Conservation (phyloP, 352 stramenopile genomes). For the Paralagenidium karlingii region DNA sequence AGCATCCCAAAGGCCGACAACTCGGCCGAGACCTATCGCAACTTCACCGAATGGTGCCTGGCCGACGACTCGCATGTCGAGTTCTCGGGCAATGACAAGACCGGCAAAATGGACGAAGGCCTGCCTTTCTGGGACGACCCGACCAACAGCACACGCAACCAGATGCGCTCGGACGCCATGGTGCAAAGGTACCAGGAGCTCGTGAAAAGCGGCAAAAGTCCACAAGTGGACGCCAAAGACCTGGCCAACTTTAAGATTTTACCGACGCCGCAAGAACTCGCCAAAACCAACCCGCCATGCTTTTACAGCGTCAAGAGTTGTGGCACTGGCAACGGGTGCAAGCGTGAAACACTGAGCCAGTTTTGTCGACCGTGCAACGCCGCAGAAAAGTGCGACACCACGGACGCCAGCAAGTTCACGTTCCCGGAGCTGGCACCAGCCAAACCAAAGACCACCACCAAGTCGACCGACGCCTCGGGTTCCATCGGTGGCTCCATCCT, state of each 20-base stretch:
- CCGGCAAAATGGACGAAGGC: constrained; percentile 20
- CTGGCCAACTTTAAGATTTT: constrained; percentile 27
- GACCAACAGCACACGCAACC: constrained; percentile 35
- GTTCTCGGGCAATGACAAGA: constrained; percentile 22
- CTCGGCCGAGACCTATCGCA: constrained; percentile 27
- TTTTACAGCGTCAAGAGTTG: constrained; percentile 29
- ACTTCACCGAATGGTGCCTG: constrained; percentile 59
- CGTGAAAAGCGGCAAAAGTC: constrained; percentile 20
- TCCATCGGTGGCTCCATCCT: neutral
- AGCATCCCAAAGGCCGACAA: constrained; percentile 20
- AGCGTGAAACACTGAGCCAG: constrained; percentile 2
- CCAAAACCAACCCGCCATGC: constrained; percentile 43
- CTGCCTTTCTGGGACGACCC: constrained; percentile 59
- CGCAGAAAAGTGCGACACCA: constrained; percentile 18
- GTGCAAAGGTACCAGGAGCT: constrained; percentile 36
- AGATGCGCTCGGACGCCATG: constrained; percentile 25
- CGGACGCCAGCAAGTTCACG: constrained; percentile 3
- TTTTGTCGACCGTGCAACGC: constrained; percentile 17
- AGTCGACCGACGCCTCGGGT: neutral
- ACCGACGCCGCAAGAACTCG: constrained; percentile 27
- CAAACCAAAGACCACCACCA: neutral
- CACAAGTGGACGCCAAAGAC: constrained; percentile 20
- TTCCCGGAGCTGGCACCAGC: constrained; percentile 8
- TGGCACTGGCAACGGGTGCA: constrained; percentile 4
- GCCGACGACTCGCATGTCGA: constrained; percentile 41